Base-by-base conservation (phyloP, 148 eudicot species). In the Rhododendron simsii region DNA sequence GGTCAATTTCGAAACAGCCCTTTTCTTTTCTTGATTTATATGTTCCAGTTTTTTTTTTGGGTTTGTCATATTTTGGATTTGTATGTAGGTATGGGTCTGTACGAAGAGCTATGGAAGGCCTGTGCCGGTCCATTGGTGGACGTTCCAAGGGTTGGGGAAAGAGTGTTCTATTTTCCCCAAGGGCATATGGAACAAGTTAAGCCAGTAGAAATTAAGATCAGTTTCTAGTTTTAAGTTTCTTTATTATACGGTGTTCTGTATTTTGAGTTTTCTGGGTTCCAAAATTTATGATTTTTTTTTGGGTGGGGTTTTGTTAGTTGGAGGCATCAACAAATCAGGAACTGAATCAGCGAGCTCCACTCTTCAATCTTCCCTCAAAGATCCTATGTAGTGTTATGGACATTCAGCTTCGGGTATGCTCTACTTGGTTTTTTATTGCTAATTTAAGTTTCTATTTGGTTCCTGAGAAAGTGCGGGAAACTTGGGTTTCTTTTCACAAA, bases 51-150 rank as follows among this genome's bases (percentile, higher is more conserved):
- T 45, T 79, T 41, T n/a, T 35, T 16, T 26, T 30, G 41, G 28
- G 80, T 55, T 81, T 26, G 15, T 15, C 59, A n/a, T 39, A 39
- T 39, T 39, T 39, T 4, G 41, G 41, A 39, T 39, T 39, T 39
- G 41, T 39, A 39, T 39, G 41, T 39, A 39, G 41, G 5, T 39
- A 3, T 39, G 41, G 94, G 85, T 81, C 89, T 96, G 90, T 95
- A 94, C 85, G 74, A 83, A 23, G 95, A 96, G 89, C 91, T 96
- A 35, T 96, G 99, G 99, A 93, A 84, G 89, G 97, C 94, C 1
- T 96, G 99, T 93, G 99, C 99, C 2, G 99, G 99, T 26, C 99
- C 99, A 65, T 82, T 96, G 81, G 98, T 95, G 50, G 95, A 95
- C 74, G 88, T 96, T 83, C 99, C 98, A 47, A 87, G 89, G 45